Percentiles rank a stretch among this genome's conserved stretches.
These are phyloP conservation scores for Orbilia oligospora DNA, from an alignment of 2,329 filamentous ascomycete genomes.

Conservation along the genomic window DNA sequence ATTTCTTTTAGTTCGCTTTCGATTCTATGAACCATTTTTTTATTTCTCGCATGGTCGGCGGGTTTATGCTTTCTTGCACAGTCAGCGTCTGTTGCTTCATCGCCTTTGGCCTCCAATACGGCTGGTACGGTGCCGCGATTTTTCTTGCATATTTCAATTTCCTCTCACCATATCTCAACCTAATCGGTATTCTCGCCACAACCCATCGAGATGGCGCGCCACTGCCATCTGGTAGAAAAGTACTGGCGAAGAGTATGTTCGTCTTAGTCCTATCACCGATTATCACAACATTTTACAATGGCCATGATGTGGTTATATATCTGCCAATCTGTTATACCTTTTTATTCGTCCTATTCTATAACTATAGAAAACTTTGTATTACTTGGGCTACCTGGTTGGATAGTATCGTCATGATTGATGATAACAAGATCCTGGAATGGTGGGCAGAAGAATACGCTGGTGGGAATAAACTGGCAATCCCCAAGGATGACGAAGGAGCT, in stretches of 20 bases:
- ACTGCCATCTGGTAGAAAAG: slow-evolving; percentile 73
- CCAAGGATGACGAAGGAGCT: slow-evolving; percentile 50
- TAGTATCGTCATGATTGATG: slow-evolving; percentile 70
- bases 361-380: slow-evolving; percentile 72
- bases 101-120: slow-evolving; percentile 69
- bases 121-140: slow-evolving; percentile 70
- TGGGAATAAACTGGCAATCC: slow-evolving; percentile 42
- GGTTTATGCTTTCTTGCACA: slow-evolving; percentile 68
- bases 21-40: slow-evolving; percentile 69
- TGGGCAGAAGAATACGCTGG: slow-evolving; percentile 63
- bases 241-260: slow-evolving; percentile 73
- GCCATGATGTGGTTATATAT: slow-evolving; percentile 73
- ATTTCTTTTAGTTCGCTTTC: slow-evolving; percentile 65
- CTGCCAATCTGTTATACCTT: slow-evolving; percentile 72
- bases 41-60: slow-evolving; percentile 69
- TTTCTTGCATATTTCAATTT: slow-evolving; percentile 75
- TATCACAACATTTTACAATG: slow-evolving; percentile 71
- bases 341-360: slow-evolving; percentile 70
- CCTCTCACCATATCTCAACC: slow-evolving; percentile 74
- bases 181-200: slow-evolving; percentile 72
- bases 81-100: slow-evolving; percentile 70
- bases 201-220: slow-evolving; percentile 72
- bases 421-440: slow-evolving; percentile 71
- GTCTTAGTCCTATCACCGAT: slow-evolving; percentile 73
- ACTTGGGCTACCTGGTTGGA: slow-evolving; percentile 75